phyloP scores from a whole-genome alignment of 2,329 filamentous ascomycete species.

The Raffaelea albimanens region DNA sequence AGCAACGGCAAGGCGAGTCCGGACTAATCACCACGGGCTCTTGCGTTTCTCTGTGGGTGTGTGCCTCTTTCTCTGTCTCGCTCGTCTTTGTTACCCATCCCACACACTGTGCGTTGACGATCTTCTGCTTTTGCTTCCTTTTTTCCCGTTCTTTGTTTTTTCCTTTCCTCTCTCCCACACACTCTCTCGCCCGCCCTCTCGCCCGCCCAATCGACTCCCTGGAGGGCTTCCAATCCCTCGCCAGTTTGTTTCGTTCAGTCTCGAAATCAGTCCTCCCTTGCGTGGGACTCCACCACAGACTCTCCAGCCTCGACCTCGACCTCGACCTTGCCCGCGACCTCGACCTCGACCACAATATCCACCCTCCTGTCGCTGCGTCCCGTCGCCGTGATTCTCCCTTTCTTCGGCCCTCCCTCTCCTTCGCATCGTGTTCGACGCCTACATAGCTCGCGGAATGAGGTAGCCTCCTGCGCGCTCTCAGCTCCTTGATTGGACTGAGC shows the following conservation, averaged over 20 bases:
- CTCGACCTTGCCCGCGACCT: too few species aligned
- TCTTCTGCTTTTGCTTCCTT: not conserved
- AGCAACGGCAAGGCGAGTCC: not conserved
- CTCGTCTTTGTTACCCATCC: not conserved
- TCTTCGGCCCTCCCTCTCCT: not conserved
- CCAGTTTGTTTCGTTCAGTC: not conserved
- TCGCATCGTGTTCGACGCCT: not conserved
- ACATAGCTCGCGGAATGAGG: conserved; percentile 40
- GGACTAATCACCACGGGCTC: not conserved
- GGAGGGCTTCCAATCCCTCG: not conserved
- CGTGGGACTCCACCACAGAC: not conserved
- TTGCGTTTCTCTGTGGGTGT: too few species aligned
- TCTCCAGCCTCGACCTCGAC: too few species aligned
- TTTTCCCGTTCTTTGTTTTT: not conserved
- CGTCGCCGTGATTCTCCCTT: not conserved
- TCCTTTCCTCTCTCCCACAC: not conserved
- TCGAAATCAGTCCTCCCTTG: not conserved
- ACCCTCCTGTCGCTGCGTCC: too few species aligned
- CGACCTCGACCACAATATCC: too few species aligned
- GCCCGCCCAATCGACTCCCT: not conserved
- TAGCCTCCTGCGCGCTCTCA: conserved; percentile 46
- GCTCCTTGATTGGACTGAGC: conserved; percentile 49
- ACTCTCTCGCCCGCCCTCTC: too few species aligned
- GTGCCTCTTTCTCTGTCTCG: not conserved
- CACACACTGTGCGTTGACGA: not conserved